phyloP scores from a whole-genome alignment of 2,329 filamentous ascomycete genomes.

The Colletotrichum cordylinicola region DNA sequence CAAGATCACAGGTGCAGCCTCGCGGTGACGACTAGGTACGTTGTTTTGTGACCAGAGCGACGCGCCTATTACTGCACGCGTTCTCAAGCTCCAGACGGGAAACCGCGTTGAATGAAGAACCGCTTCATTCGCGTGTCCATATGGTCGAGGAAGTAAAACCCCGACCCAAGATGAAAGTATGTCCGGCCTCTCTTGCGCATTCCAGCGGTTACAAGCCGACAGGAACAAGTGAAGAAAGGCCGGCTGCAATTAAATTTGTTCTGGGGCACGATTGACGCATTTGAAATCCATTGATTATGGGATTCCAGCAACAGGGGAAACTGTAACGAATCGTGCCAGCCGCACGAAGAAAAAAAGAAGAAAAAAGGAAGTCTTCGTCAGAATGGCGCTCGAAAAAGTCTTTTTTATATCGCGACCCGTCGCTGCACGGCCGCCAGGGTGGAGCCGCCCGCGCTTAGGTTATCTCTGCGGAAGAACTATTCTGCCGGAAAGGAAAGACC shows the following conservation, averaged over 20 bases:
- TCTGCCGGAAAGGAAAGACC: neutral
- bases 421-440: neutral
- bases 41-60: neutral
- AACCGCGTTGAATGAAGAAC: neutral
- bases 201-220: neutral
- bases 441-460: neutral
- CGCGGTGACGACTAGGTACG: neutral
- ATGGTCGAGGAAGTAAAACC: neutral
- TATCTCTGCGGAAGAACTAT: neutral
- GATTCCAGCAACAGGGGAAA: slow-evolving; percentile 84
- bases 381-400: neutral
- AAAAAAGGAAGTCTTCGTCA: slow-evolving; percentile 37
- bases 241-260: slow-evolving; percentile 79
- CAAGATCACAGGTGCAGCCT: neutral
- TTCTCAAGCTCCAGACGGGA: neutral
- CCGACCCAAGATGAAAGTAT: slow-evolving; percentile 30
- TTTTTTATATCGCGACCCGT: slow-evolving; percentile 19
- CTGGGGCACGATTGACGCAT: slow-evolving; percentile 84
- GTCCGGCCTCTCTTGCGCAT: slow-evolving; percentile 46
- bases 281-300: slow-evolving; percentile 57
- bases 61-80: neutral
- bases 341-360: slow-evolving; percentile 73
- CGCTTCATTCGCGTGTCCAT: neutral
- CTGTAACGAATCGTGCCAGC: slow-evolving; percentile 66
- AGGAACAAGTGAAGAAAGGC: slow-evolving; percentile 41